A percentile compares a stretch with the other conserved stretches of the same genome.
These are phyloP conservation scores for Tylopilus felleus DNA, from an alignment of 768 basidiomycete species.

Conservation along the genomic window DNA sequence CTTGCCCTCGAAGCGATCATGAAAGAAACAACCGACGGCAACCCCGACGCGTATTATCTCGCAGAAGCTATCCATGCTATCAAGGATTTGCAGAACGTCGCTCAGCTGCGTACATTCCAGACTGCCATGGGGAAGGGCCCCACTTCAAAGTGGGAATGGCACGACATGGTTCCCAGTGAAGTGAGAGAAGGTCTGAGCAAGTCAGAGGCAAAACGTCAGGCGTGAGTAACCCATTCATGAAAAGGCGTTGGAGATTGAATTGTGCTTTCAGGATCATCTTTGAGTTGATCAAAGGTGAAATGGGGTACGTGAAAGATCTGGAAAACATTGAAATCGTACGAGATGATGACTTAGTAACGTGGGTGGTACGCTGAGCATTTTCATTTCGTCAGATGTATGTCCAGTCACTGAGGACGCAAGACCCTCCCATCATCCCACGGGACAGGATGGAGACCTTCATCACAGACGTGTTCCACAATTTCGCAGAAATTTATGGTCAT, in stretches of 20 bases:
- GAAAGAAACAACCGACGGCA: conserved; percentile 75
- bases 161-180: conserved; percentile 76
- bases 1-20: conserved; percentile 82
- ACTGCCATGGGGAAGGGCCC: conserved; percentile 80
- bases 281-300: conserved; percentile 92
- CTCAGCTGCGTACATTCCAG: conserved; percentile 88
- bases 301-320: conserved; percentile 91
- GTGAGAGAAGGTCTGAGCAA: conserved; percentile 58
- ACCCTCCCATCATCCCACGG: conserved; percentile 75
- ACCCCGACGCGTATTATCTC: conserved; percentile 80
- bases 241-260: neutral
- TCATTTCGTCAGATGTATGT: conserved; percentile 66
- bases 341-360: conserved; percentile 16
- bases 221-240: conserved; percentile 47
- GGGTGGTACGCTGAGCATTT: conserved; percentile 2
- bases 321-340: conserved; percentile 76
- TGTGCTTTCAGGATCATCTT: conserved; percentile 71
- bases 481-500: conserved; percentile 67
- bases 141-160: conserved; percentile 85
- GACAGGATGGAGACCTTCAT: conserved; percentile 76
- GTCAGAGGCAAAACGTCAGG: conserved; percentile 78
- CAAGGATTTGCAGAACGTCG: conserved; percentile 73
- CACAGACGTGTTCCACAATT: conserved; percentile 87
- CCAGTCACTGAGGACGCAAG: conserved; percentile 62
- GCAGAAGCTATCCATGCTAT: conserved; percentile 83